Conservation (phyloP, 306 rosid species). For the Cucumis sativus region Cucumber_9930_V3 NC_026660.2:3143001-3143500, state of each 20-base stretch:
- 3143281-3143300: conserved; percentile 45
- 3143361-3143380: not conserved
- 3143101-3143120: not conserved
- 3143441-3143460: not conserved
- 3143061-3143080: not conserved
- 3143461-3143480: not conserved
- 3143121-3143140: not conserved
- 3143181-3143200: conserved; percentile 88
- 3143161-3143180: conserved; percentile 40
- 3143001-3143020: not conserved
- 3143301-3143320: conserved; percentile 67
- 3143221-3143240: conserved; percentile 46
- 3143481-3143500: not conserved
- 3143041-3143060: not conserved
- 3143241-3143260: conserved; percentile 47
- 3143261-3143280: conserved; percentile 47
- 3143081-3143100: not conserved
- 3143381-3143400: not conserved
- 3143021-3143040: not conserved
- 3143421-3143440: not conserved
- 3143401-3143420: not conserved
- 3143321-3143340: conserved; percentile 61
- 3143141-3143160: not conserved
- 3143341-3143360: not conserved
- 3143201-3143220: conserved; percentile 33